Evolutionary conservation across 2,329 filamentous ascomycete genomes (phyloP).

Genomic region (Aspergillus piperis): DNA sequence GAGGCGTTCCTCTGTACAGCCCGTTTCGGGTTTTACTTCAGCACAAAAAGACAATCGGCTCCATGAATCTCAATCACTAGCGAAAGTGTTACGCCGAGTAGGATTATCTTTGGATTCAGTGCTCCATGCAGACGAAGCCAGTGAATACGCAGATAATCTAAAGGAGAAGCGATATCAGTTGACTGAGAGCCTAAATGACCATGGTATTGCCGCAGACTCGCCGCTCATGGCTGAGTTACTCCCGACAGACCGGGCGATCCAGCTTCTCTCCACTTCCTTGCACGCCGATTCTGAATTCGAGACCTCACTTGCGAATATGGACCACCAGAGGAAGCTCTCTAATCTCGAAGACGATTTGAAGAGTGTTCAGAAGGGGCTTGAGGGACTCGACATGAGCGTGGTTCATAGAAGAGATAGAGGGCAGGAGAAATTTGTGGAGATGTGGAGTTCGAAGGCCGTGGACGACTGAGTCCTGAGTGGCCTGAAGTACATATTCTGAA

Average conservation of each 20-base stretch:
- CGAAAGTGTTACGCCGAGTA: constrained; percentile 36
- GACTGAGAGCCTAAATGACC: constrained; percentile 29
- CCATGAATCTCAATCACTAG: constrained; percentile 29
- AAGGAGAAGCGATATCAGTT: constrained; percentile 34
- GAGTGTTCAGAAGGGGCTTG: constrained; percentile 34
- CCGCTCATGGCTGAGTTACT: constrained; percentile 33
- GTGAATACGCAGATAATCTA: constrained; percentile 24
- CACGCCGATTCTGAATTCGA: constrained; percentile 32
- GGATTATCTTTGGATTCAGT: constrained; percentile 34
- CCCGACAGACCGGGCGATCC: constrained; percentile 35
- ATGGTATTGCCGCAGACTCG: constrained; percentile 32
- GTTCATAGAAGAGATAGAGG: constrained; percentile 34
- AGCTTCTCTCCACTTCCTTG: constrained; percentile 35
- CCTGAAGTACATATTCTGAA: no score
- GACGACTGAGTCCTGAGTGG: not conserved
- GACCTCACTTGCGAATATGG: constrained; percentile 30
- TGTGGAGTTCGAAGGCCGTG: constrained; percentile 27
- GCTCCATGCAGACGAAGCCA: constrained; percentile 24
- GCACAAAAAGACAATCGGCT: constrained; percentile 16
- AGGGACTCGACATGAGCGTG: constrained; percentile 36
- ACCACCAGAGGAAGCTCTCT: constrained; percentile 29
- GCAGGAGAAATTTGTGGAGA: constrained; percentile 36
- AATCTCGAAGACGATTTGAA: constrained; percentile 35
- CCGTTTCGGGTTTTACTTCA: constrained; percentile 18
- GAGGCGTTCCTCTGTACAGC: constrained; percentile 30